A percentile compares a stretch with the other conserved stretches of the same genome.
phyloP scores from a whole-genome alignment of 352 stramenopile genomes.

The Phytopythium aichiense region DNA sequence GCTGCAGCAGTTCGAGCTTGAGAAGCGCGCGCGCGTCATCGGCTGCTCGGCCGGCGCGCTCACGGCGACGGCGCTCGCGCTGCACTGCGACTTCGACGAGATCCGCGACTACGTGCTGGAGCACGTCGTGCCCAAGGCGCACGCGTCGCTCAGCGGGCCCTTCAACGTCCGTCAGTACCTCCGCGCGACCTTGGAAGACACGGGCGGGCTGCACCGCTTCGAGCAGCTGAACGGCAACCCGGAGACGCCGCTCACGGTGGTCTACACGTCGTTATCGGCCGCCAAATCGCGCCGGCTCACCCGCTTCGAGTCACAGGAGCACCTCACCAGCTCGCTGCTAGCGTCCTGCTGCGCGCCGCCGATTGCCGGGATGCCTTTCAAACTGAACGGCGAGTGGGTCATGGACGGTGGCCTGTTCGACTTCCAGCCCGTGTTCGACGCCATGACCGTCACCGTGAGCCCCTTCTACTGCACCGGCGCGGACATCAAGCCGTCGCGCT shows the following conservation, averaged over 20 bases:
- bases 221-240: constrained; percentile 38
- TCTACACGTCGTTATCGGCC: constrained; percentile 74
- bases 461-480: constrained; percentile 86
- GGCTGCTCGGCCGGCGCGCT: constrained; percentile 77
- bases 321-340: constrained; percentile 60
- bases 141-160: constrained; percentile 41
- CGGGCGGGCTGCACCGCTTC: constrained; percentile 41
- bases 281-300: constrained; percentile 63
- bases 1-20: constrained; percentile 68
- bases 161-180: constrained; percentile 72
- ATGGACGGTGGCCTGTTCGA: constrained; percentile 84
- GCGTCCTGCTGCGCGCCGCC: constrained; percentile 78
- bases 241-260: constrained; percentile 42
- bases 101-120: constrained; percentile 64
- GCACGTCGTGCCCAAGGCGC: constrained; percentile 48
- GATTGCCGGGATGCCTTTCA: constrained; percentile 81
- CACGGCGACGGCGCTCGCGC: constrained; percentile 59
- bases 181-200: constrained; percentile 32
- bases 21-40: constrained; percentile 58
- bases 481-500: constrained; percentile 88
- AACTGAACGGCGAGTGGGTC: constrained; percentile 79
- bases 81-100: constrained; percentile 70
- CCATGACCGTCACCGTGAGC: constrained; percentile 72
- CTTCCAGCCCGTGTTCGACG: constrained; percentile 77
- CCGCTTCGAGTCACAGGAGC: constrained; percentile 55